A percentile compares a stretch with the other conserved stretches of the same genome.
phyloP scores from a whole-genome alignment of 306 rosid species.

The Gastrolobium bilobum region DNA sequence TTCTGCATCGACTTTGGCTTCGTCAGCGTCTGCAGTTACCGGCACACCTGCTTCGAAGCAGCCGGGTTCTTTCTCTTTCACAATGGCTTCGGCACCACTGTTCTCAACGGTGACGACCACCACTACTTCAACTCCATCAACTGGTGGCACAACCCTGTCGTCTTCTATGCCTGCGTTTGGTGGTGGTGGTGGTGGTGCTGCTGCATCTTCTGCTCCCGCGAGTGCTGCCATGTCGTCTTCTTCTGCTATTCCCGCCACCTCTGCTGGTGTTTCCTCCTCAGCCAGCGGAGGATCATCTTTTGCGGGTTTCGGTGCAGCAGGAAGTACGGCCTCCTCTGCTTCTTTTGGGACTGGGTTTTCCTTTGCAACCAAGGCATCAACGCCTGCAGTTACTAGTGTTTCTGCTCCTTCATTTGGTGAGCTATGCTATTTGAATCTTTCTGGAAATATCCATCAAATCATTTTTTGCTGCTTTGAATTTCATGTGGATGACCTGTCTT shows the following conservation, averaged over 20 bases:
- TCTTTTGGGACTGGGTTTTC: conserved; percentile 66
- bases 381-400: conserved; percentile 57
- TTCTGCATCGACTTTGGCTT: conserved; percentile 33
- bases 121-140: conserved; percentile 58
- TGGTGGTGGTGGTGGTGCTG: conserved; percentile 44
- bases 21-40: conserved; percentile 50
- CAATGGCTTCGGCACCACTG: conserved; percentile 61
- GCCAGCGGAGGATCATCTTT: conserved; percentile 55
- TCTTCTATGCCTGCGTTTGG: conserved; percentile 61
- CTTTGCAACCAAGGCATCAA: conserved; percentile 58
- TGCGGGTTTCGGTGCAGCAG: conserved; percentile 49
- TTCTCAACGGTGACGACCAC: conserved; percentile 71
- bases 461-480: background rate
- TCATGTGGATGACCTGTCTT: conserved; percentile 11
- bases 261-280: conserved; percentile 51
- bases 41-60: conserved; percentile 53
- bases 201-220: conserved; percentile 52
- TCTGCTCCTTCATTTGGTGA: conserved; percentile 64
- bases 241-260: conserved; percentile 43
- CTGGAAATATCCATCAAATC: conserved; percentile 9
- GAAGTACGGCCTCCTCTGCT: conserved; percentile 49
- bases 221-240: conserved; percentile 27
- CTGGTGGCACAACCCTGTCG: conserved; percentile 51
- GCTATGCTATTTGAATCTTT: conserved; percentile 28
- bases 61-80: conserved; percentile 55